A percentile compares a stretch with the other conserved stretches of the same genome.
phyloP scores from a whole-genome alignment of 1,284 basidiomycete genomes.

The Phellinidium pouzarii region DNA sequence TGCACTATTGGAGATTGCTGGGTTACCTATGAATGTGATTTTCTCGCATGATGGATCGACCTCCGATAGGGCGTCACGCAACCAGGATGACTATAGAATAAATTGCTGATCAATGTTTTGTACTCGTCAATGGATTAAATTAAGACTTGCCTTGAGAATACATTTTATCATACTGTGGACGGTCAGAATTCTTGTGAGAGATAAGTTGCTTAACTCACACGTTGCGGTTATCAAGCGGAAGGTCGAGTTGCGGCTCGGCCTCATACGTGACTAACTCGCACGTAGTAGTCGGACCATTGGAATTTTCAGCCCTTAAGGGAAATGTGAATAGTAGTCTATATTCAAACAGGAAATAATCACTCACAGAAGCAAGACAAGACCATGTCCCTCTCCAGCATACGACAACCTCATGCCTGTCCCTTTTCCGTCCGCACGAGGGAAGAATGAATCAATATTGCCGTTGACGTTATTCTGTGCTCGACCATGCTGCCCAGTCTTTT shows the following conservation, averaged over 20 bases:
- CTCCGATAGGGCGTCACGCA: constrained; percentile 86
- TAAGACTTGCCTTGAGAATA: constrained; percentile 69
- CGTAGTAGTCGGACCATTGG: constrained; percentile 77
- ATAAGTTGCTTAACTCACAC: constrained; percentile 39
- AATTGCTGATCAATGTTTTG: constrained; percentile 14
- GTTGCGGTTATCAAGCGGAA: constrained; percentile 67
- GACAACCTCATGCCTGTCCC: constrained; percentile 80
- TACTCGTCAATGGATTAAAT: background rate
- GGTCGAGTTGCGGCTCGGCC: constrained; percentile 73
- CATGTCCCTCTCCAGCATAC: constrained; percentile 75
- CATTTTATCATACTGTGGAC: constrained; percentile 62
- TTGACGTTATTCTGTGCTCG: constrained; percentile 12
- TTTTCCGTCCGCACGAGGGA: constrained; percentile 46
- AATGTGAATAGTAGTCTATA: background rate
- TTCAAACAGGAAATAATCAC: constrained; percentile 27
- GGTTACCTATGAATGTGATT: constrained; percentile 76
- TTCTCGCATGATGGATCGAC: constrained; percentile 80
- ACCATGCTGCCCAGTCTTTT: constrained; percentile 13
- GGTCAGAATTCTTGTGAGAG: constrained; percentile 3
- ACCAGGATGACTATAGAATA: constrained; percentile 70
- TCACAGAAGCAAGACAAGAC: constrained; percentile 76
- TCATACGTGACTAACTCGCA: constrained; percentile 87
- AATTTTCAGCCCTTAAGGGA: constrained; percentile 67
- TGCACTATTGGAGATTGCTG: constrained; percentile 32
- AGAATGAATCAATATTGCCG: constrained; percentile 45